Evolutionary conservation across 1,284 basidiomycete genomes (phyloP), one percentile per base, ranked within the genome.

Genomic region (Ustilago esculenta): DNA sequence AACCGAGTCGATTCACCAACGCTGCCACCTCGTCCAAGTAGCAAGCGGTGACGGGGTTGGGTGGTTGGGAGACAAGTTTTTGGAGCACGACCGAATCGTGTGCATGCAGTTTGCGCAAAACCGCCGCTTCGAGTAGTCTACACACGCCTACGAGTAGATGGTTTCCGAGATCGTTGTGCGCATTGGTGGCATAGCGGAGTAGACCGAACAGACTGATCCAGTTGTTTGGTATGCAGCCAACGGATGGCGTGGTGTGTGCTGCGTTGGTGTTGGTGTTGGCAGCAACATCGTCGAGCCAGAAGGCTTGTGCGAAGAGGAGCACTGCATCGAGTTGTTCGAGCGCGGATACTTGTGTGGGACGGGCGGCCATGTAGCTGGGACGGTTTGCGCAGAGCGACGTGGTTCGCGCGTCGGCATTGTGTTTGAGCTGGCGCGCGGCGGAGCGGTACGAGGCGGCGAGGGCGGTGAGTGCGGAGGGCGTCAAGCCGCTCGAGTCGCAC

Each of bases 271-370:
- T n/a, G n/a, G n/a, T n/a, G n/a, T n/a, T n/a, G n/a, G n/a, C n/a
- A 5, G 53, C 42, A 18, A 57, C 45, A 20, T 86, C 85, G 40
- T 85, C 84, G 59, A 83, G 83, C 77, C 83, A 86, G 68, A 85
- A 85, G 20, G 83, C 77, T 63, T 84, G 85, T 15, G 84, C 79
- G 75, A 83, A 86, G 6, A 85, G 79, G 5, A 86, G 73, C 24
- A 84, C 77, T 14, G 85, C 83, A 58, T 86, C 85, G 25, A 84
- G 83, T 45, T 84, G 82, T 61, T 83, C 81, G 12, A 84, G 72
- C 0, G 83, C 69, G 6, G 83, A 83, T 23, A 83, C 72, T 3
- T 84, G 55, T 23, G 36, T 49, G 12, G 57, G 64, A 20, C 56
- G 49, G 2, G 66, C 23, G 15, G 71, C 49, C 10, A 59, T 51